Evolutionary conservation across 345 rosid genomes (phyloP).

Genomic region (Ceriops zippeliana): DNA sequence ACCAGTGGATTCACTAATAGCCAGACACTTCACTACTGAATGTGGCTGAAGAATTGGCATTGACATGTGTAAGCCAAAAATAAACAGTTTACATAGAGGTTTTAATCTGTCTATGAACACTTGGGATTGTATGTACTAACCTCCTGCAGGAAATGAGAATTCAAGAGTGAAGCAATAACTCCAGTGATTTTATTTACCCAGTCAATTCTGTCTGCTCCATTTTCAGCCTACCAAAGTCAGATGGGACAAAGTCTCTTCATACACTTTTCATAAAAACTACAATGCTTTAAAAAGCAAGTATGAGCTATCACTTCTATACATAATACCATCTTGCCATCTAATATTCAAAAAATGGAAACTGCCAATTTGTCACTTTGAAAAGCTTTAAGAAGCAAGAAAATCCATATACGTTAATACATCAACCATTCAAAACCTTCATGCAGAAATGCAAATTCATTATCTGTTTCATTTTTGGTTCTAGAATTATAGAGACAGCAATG

Average conservation of each 20-base stretch:
- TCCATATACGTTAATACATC: too few relatives aligned
- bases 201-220: slow-evolving; percentile 75
- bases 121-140: slow-evolving; percentile 26
- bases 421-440: too few relatives aligned
- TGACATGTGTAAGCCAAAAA: slow-evolving; percentile 15
- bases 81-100: not conserved
- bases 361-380: too few relatives aligned
- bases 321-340: too few relatives aligned
- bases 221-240: slow-evolving; percentile 64
- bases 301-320: too few relatives aligned
- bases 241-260: not conserved
- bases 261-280: too few relatives aligned
- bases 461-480: not conserved
- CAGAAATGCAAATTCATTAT: not conserved
- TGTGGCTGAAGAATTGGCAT: slow-evolving; percentile 42
- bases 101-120: not conserved
- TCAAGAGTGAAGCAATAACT: slow-evolving; percentile 67
- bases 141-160: slow-evolving; percentile 64
- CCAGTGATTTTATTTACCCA: slow-evolving; percentile 77
- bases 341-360: too few relatives aligned
- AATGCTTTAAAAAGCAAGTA: too few relatives aligned
- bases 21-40: slow-evolving; percentile 30
- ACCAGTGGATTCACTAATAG: slow-evolving; percentile 25
- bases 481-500: not conserved
- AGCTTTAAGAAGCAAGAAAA: too few relatives aligned